These are phyloP conservation scores for Globisporangium irregulare DNA, from an alignment of 352 stramenopile species.

Conservation along the genomic window DNA sequence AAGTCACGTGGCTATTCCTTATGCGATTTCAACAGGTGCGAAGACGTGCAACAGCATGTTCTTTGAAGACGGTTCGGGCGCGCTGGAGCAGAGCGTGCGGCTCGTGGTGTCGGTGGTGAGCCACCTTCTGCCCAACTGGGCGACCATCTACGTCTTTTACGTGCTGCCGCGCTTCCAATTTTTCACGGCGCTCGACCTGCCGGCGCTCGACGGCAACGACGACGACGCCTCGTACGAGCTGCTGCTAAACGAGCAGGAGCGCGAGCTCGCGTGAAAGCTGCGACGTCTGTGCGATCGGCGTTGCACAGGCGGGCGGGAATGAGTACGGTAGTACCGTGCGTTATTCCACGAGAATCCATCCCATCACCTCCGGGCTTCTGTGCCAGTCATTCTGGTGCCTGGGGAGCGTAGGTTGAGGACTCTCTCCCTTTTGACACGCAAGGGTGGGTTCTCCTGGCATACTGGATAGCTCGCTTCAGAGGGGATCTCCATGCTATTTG, in stretches of 20 bases:
- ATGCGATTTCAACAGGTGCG: conserved; percentile 19
- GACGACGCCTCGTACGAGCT: conserved; percentile 28
- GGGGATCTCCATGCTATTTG: neutral
- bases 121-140: conserved; percentile 65
- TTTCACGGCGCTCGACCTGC: conserved; percentile 51
- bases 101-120: conserved; percentile 46
- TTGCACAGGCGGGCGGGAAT: neutral
- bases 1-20: neutral
- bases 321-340: neutral
- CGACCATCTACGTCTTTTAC: conserved; percentile 71
- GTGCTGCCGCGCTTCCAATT: conserved; percentile 65
- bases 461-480: neutral
- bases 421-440: conserved; percentile 1
- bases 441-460: neutral
- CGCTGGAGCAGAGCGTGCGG: conserved; percentile 54
- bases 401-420: neutral
- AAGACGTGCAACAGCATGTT: conserved; percentile 67
- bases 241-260: conserved; percentile 24
- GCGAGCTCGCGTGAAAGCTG: conserved; percentile 4
- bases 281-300: neutral
- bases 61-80: conserved; percentile 55
- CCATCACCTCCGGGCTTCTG: neutral
- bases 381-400: neutral
- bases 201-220: conserved; percentile 29
- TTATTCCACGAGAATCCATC: neutral